Conservation (phyloP, 1,284 basidiomycete species). For the Schizophyllum commune region DNA sequence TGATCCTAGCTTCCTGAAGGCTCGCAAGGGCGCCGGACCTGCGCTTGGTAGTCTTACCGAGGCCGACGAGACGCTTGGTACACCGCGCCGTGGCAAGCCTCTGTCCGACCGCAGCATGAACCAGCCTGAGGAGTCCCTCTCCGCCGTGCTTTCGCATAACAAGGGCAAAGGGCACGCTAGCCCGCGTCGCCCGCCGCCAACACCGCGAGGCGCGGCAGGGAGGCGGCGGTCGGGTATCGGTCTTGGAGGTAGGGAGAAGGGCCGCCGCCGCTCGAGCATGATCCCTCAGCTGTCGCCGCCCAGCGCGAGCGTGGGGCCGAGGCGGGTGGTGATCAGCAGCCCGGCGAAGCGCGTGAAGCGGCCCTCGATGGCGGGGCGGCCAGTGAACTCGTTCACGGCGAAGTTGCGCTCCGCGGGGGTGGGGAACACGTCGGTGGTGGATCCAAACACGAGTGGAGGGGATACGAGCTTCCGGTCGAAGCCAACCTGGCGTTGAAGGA, state of each 20-base stretch:
- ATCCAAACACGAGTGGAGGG: background rate
- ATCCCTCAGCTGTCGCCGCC: slow-evolving; percentile 56
- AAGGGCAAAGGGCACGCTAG: slow-evolving; percentile 4
- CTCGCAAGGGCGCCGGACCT: slow-evolving; percentile 32
- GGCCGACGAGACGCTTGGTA: slow-evolving; percentile 49
- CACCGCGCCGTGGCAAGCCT: slow-evolving; percentile 29
- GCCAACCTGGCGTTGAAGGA: background rate
- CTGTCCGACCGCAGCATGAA: slow-evolving; percentile 62
- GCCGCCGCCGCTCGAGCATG: slow-evolving; percentile 65
- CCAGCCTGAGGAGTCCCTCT: slow-evolving; percentile 17
- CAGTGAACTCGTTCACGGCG: background rate
- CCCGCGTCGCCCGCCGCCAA: slow-evolving; percentile 6
- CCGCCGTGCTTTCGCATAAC: background rate
- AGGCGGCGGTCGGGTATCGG: slow-evolving; percentile 70
- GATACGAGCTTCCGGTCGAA: background rate
- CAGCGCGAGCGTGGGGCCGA: slow-evolving; percentile 23
- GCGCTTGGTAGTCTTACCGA: slow-evolving; percentile 61
- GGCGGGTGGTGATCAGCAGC: slow-evolving; percentile 38
- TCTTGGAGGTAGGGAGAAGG: slow-evolving; percentile 60
- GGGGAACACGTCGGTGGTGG: background rate
- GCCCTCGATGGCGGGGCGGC: slow-evolving; percentile 39
- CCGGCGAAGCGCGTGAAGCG: slow-evolving; percentile 61
- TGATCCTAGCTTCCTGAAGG: slow-evolving; percentile 62
- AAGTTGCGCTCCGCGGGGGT: background rate
- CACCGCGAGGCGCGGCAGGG: slow-evolving; percentile 17